Evolutionary conservation across 495 filamentous ascomycete species (phyloP), one percentile per base, ranked within the genome.

Genomic region (Penicillium cinerascens): DNA sequence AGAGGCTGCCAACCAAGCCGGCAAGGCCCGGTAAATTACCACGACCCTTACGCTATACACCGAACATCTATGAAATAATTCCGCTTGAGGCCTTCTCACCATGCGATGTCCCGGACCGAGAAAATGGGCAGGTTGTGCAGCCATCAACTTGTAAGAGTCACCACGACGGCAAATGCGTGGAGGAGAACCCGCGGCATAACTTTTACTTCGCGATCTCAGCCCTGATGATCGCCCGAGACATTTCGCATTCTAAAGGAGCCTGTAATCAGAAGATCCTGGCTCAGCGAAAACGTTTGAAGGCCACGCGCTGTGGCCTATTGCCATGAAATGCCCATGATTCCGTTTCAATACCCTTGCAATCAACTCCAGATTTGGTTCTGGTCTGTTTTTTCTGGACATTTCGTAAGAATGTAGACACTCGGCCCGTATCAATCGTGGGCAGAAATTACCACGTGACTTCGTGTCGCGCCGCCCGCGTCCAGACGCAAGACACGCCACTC

Each of bases 1-100:
- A 81, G 78, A 80, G 59, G 76, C 77, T 52, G 72, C 76, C 47
- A 76, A 79, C 61, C 78, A 81, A 56, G 77, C 72, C 33, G 70
- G 72, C 38, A 80, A 79, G 52, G 71, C 68, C 20, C 66, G 68
- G 42, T 79, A 68, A 74, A 65, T 27, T 38, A 42, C 37, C 20
- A 47, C 33, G 40, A 57, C 21, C 26, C 45, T 54, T 33, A 56
- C 40, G 45, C 42, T 41, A 46, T 42, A 51, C 40, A 9, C 47
- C 51, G 35, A 55, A 63, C 44, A 35, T 44, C 54, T 49, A 45
- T 47, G 26, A 35, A 58, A 52, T 64, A 59, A 51, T 62, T 44
- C 47, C 58, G 47, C 51, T 27, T 17, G 49, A 55, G 41, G 44
- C 33, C 58, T 53, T 35, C 42, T 46, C 55, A 65, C 53, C 59